These are phyloP conservation scores for Flaveria linearis DNA, from an alignment of 129 eudicot genomes.

Conservation along the genomic window DNA sequence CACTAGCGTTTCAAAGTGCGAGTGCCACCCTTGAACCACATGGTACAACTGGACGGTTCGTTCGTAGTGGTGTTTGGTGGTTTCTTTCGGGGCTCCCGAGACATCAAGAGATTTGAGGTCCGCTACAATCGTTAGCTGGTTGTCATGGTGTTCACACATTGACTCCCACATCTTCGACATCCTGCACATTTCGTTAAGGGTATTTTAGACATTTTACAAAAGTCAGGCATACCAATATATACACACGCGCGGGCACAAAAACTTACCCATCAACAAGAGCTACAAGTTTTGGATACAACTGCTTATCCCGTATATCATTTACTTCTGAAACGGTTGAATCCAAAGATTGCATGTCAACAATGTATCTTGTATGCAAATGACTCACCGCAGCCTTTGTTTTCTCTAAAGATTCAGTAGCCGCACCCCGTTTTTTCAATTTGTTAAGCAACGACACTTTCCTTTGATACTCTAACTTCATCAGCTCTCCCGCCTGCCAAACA, in stretches of 20 bases:
- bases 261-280: slow-evolving; percentile 80
- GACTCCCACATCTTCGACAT: slow-evolving; percentile 93
- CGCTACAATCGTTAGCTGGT: slow-evolving; percentile 55
- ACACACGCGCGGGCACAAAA: not conserved
- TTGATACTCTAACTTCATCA: slow-evolving; percentile 90
- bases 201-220: slow-evolving; percentile 19
- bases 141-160: slow-evolving; percentile 63
- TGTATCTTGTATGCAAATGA: slow-evolving; percentile 94
- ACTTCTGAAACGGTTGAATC: slow-evolving; percentile 97
- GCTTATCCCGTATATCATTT: slow-evolving; percentile 85
- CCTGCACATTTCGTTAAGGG: slow-evolving; percentile 43
- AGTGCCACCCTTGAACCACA: slow-evolving; percentile 75
- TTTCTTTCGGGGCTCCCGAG: slow-evolving; percentile 60
- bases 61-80: slow-evolving; percentile 74
- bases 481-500: slow-evolving; percentile 80
- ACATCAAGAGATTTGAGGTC: slow-evolving; percentile 74
- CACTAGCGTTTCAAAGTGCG: slow-evolving; percentile 75
- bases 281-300: slow-evolving; percentile 86
- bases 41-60: slow-evolving; percentile 65
- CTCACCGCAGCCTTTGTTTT: slow-evolving; percentile 96
- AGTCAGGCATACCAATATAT: not conserved
- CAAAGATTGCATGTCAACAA: slow-evolving; percentile 96
- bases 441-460: slow-evolving; percentile 81
- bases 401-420: slow-evolving; percentile 76
- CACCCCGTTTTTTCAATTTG: slow-evolving; percentile 80